Conservation (phyloP, 2,329 filamentous ascomycete genomes). For the Zasmidium cellare region DNA sequence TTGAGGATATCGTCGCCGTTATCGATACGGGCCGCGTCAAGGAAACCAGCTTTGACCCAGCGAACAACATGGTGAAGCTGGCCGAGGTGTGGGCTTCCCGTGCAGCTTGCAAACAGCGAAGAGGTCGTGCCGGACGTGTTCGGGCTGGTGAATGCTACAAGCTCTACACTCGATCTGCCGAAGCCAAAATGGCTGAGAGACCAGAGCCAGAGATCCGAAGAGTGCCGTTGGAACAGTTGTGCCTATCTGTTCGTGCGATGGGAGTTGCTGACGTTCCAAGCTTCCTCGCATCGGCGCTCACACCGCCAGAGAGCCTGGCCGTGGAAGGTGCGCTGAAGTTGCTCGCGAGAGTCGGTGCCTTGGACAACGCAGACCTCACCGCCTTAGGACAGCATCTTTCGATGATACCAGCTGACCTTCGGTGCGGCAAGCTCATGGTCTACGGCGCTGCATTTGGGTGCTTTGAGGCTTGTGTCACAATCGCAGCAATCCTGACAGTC, state of each 20-base stretch:
- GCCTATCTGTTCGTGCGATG: constrained; percentile 93
- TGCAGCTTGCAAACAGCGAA: constrained; percentile 90
- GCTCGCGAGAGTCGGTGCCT: constrained; percentile 80
- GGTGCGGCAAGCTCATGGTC: constrained; percentile 92
- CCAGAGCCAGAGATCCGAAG: constrained; percentile 92
- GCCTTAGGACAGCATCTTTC: constrained; percentile 90
- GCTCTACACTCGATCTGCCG: constrained; percentile 83
- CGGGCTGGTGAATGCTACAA: constrained; percentile 92
- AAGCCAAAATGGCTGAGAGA: constrained; percentile 79
- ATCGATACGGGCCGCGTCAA: constrained; percentile 96
- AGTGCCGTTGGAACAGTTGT: constrained; percentile 91
- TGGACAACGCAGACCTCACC: constrained; percentile 83
- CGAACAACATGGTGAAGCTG: constrained; percentile 90
- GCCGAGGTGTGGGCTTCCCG: constrained; percentile 94
- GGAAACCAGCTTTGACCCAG: constrained; percentile 89
- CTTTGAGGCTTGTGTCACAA: constrained; percentile 81
- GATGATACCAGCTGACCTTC: constrained; percentile 89
- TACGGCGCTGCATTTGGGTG: constrained; percentile 94
- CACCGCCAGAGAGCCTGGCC: constrained; percentile 80
- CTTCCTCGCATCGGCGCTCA: constrained; percentile 84
- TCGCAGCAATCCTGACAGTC: constrained; percentile 88
- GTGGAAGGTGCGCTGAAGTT: constrained; percentile 82
- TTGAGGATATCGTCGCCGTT: constrained; percentile 93
- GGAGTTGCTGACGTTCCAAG: constrained; percentile 76
- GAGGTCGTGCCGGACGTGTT: constrained; percentile 90